Percentiles rank a stretch among this genome's conserved stretches.
Conservation (phyloP, 75 land plant genomes). For the Pinus albicaulis region DNA sequence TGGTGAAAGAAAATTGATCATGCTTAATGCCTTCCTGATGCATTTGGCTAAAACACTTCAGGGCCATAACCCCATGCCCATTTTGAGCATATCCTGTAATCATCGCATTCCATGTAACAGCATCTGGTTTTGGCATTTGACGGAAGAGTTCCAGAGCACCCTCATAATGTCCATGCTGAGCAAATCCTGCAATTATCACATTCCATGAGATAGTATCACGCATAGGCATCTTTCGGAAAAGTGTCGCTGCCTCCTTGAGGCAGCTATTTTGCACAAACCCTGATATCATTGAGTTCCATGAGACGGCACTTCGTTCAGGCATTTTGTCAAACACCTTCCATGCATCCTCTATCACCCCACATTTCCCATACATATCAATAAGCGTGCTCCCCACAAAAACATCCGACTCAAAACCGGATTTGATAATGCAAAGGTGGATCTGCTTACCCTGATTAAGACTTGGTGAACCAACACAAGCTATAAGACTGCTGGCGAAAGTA, state of each 20-base stretch:
- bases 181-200: constrained; percentile 51
- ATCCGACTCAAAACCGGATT: constrained; percentile 14
- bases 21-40: constrained; percentile 15
- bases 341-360: constrained; percentile 29
- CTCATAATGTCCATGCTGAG: constrained; percentile 11
- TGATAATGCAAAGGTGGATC: constrained; percentile 28
- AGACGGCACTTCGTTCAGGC: constrained; percentile 26
- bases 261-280: constrained; percentile 50
- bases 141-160: constrained; percentile 12
- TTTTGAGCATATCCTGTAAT: constrained; percentile 32
- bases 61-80: constrained; percentile 21
- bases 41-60: constrained; percentile 30
- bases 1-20: constrained; percentile 26
- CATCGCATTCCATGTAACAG: constrained; percentile 19
- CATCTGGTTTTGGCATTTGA: constrained; percentile 8
- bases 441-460: constrained; percentile 29
- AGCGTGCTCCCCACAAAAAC: constrained; percentile 34
- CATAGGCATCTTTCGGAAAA: constrained; percentile 21
- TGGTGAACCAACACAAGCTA: constrained; percentile 20
- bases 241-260: constrained; percentile 19
- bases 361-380: constrained; percentile 56
- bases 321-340: constrained; percentile 24
- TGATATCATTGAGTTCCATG: constrained; percentile 46
- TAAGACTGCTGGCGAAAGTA: constrained; percentile 35
- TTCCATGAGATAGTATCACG: constrained; percentile 32